Conservation (phyloP, 257 asterid species). For the Solanum neorickii region DNA sequence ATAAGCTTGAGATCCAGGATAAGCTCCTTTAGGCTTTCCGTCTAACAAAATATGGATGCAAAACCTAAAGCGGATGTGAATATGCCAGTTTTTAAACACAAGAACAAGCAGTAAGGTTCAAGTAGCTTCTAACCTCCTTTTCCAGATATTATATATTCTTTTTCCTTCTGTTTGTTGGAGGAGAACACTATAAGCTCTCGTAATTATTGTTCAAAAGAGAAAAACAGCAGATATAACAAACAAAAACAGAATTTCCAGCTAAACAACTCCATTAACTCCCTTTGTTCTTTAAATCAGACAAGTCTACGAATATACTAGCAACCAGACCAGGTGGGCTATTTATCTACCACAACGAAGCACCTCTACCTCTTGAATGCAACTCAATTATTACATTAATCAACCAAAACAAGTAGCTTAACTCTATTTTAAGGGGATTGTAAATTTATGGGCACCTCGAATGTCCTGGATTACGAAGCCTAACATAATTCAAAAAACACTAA, state of each 20-base stretch:
- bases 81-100: neutral
- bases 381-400: neutral
- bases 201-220: neutral
- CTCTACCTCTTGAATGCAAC: neutral
- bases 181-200: neutral
- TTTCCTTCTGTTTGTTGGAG: neutral
- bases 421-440: neutral
- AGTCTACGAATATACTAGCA: neutral
- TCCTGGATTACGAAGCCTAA: neutral
- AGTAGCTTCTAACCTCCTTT: neutral
- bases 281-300: neutral
- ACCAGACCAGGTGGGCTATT: neutral
- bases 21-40: neutral
- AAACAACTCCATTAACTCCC: neutral
- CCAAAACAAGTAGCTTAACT: neutral
- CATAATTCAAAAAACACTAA: neutral
- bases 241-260: neutral
- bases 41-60: neutral
- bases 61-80: neutral
- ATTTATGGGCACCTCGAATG: neutral
- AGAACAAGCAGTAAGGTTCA: neutral
- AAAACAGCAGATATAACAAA: neutral
- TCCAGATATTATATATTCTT: neutral
- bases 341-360: neutral
- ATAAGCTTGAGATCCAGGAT: neutral